Evolutionary conservation across 2,329 filamentous ascomycete species (phyloP).

Genomic region (Aureobasidium sp.): DNA sequence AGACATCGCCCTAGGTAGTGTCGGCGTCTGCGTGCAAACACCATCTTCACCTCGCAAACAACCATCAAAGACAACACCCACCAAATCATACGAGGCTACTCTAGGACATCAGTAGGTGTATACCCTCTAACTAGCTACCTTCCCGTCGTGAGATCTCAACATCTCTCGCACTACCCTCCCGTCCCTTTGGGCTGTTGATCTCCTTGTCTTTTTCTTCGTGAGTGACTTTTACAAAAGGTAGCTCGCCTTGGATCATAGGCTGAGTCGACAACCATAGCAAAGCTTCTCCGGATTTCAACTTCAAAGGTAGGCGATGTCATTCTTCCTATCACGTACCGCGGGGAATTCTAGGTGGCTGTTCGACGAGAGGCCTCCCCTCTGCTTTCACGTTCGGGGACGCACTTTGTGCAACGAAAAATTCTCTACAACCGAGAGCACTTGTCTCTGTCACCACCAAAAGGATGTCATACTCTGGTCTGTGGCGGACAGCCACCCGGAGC

Average conservation of each 20-base stretch:
- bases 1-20: not conserved
- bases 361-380: not conserved
- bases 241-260: not conserved
- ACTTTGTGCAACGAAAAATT: not conserved
- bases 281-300: not conserved
- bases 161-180: not conserved
- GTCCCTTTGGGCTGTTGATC: not conserved
- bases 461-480: not conserved
- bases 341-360: not conserved
- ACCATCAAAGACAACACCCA: not conserved
- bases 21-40: not conserved
- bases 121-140: not conserved
- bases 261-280: conserved; percentile 2
- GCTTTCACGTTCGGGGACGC: not conserved
- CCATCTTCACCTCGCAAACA: not conserved
- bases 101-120: conserved; percentile 6
- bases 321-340: not conserved
- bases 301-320: conserved; percentile 1
- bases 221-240: not conserved
- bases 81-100: not conserved
- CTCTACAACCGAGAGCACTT: not conserved
- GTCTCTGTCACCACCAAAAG: not conserved
- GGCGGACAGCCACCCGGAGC: not conserved
- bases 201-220: conserved; percentile 3
- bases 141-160: conserved; percentile 5